phyloP scores from a whole-genome alignment of 108 stramenopile genomes.

The Skeletonema tropicum region DNA sequence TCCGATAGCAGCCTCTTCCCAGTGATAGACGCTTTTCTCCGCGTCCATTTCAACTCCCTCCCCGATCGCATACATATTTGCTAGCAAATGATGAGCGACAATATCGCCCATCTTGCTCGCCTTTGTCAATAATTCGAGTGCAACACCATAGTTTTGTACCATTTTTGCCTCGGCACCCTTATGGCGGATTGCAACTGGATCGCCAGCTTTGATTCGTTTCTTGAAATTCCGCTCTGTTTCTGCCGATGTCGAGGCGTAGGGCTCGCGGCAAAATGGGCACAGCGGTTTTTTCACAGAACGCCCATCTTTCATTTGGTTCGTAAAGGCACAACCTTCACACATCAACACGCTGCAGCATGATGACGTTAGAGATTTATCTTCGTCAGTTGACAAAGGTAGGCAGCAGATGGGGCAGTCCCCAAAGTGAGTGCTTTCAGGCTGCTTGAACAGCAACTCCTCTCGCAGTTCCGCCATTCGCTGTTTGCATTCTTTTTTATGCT shows the following conservation, averaged over 20 bases:
- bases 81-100: not conserved
- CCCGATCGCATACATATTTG: not conserved
- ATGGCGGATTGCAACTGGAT: not conserved
- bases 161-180: not conserved
- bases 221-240: not conserved
- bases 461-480: not conserved
- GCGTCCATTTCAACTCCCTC: not conserved
- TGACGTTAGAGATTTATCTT: not conserved
- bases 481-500: not conserved
- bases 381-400: not conserved
- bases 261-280: not conserved
- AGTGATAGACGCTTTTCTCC: not conserved
- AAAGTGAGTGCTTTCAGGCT: conserved; percentile 2
- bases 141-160: not conserved
- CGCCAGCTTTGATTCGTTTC: not conserved
- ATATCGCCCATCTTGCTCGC: not conserved
- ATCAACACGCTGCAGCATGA: not conserved
- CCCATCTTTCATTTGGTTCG: not conserved
- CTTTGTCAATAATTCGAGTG: not conserved
- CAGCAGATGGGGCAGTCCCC: conserved; percentile 10
- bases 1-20: not conserved
- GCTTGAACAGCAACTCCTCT: conserved; percentile 4
- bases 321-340: not conserved
- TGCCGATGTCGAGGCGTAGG: not conserved
- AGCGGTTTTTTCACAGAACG: not conserved